These are phyloP conservation scores for Cercospora beticola DNA, from an alignment of 2,329 filamentous ascomycete genomes.

Conservation along the genomic window DNA sequence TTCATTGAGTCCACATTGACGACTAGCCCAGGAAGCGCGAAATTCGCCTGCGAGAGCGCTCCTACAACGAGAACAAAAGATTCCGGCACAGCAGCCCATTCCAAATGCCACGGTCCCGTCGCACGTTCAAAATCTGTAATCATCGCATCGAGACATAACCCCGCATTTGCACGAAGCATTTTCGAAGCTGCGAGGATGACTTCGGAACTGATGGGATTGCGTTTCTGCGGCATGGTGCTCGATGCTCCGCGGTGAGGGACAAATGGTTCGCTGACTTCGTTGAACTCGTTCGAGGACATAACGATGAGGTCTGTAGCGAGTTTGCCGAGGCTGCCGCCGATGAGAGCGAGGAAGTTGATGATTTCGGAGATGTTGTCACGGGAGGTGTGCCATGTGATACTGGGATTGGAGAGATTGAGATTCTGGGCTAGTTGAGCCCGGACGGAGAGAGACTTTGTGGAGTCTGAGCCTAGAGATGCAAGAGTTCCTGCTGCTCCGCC, in stretches of 20 bases:
- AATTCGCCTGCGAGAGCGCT: constrained; percentile 31
- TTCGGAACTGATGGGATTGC: constrained; percentile 36
- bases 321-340: constrained; percentile 34
- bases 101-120: constrained; percentile 37
- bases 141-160: constrained; percentile 33
- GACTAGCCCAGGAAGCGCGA: constrained; percentile 31
- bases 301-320: constrained; percentile 35
- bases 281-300: constrained; percentile 36
- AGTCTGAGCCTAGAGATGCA: constrained; percentile 26
- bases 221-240: constrained; percentile 57
- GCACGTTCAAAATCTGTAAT: constrained; percentile 37
- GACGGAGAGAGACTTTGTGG: constrained; percentile 23
- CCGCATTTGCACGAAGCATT: constrained; percentile 31
- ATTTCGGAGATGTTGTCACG: constrained; percentile 36
- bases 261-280: constrained; percentile 41
- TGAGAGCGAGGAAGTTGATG: constrained; percentile 30
- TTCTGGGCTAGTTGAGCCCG: constrained; percentile 28
- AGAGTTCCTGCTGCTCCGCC: constrained; percentile 37
- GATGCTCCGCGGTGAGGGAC: constrained; percentile 56
- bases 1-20: constrained; percentile 33
- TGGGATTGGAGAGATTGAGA: constrained; percentile 17
- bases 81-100: constrained; percentile 37
- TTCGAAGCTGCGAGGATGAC: constrained; percentile 33
- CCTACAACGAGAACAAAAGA: constrained; percentile 31
- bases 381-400: constrained; percentile 38